Evolutionary conservation across 805 yeast species (phyloP).

Genomic region (Hanseniaspora taiwanica): DNA sequence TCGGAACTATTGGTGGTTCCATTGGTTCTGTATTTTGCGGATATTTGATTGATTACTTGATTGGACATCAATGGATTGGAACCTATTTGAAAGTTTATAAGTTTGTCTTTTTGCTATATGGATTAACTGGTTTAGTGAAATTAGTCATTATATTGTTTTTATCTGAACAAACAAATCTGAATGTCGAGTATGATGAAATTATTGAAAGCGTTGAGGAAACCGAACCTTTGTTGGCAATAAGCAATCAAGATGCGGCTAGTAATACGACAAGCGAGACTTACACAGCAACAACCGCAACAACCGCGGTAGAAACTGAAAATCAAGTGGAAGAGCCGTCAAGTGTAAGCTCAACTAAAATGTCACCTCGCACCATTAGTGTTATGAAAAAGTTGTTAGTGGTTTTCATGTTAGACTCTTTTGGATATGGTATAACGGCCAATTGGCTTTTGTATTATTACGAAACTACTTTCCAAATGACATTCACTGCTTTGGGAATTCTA

Average conservation of each 20-base stretch:
- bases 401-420: constrained; percentile 79
- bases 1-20: constrained; percentile 63
- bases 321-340: too few species aligned
- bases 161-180: constrained; percentile 39
- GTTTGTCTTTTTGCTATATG: constrained; percentile 41
- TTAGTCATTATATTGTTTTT: constrained; percentile 36
- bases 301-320: too few species aligned
- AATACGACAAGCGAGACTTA: too few species aligned
- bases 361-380: constrained; percentile 26
- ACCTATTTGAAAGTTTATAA: constrained; percentile 36
- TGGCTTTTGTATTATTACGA: constrained; percentile 81
- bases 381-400: constrained; percentile 38
- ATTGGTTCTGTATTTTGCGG: constrained; percentile 61
- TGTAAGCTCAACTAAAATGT: too few species aligned
- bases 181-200: constrained; percentile 5
- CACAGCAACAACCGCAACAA: too few species aligned
- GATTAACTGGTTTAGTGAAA: constrained; percentile 40
- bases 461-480: constrained; percentile 36
- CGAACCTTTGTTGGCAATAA: not conserved
- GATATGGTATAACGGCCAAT: constrained; percentile 77
- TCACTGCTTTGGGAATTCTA: constrained; percentile 49
- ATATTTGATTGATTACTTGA: constrained; percentile 34
- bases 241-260: not conserved
- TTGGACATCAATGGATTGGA: constrained; percentile 22
- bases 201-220: constrained; percentile 3